These are phyloP conservation scores for Botrytis fabae DNA, from an alignment of 2,329 filamentous ascomycete species.

Conservation along the genomic window DNA sequence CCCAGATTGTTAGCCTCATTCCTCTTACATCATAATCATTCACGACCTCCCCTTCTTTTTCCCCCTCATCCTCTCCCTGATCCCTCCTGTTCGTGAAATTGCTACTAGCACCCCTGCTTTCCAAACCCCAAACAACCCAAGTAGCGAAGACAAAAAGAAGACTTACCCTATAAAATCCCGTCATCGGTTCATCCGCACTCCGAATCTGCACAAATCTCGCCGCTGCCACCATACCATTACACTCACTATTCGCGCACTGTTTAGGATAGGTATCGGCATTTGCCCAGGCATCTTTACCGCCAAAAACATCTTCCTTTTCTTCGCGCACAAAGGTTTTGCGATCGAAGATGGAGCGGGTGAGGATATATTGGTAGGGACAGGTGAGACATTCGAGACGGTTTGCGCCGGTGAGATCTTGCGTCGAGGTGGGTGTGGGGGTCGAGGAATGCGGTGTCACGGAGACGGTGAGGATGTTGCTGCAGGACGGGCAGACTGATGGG, in stretches of 20 bases:
- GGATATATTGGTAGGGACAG: conserved; percentile 87
- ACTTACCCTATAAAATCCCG: conserved; percentile 83
- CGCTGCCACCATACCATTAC: conserved; percentile 80
- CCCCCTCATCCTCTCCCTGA: not conserved
- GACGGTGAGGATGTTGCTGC: conserved; percentile 81
- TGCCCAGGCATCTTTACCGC: conserved; percentile 83
- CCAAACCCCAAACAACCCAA: not conserved
- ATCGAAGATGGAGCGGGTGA: conserved; percentile 77
- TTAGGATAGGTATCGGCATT: conserved; percentile 83
- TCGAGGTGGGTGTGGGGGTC: conserved; percentile 27
- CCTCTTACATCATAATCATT: conserved; percentile 13
- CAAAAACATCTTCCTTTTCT: conserved; percentile 87
- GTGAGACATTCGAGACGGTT: conserved; percentile 95
- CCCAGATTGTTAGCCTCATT: not conserved
- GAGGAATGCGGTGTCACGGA: conserved; percentile 41
- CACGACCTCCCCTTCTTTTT: not conserved
- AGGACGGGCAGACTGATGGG: conserved; percentile 71
- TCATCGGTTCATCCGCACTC: conserved; percentile 98
- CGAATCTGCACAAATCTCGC: conserved; percentile 98
- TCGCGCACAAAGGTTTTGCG: conserved; percentile 78
- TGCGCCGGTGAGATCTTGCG: conserved; percentile 36
- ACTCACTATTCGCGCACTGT: conserved; percentile 79
- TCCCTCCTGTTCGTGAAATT: not conserved
- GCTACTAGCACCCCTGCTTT: not conserved
- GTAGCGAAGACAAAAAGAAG: not conserved